These are phyloP conservation scores for Fusarium verticillioides DNA, from an alignment of 2,329 filamentous ascomycete genomes.

Conservation along the genomic window DNA sequence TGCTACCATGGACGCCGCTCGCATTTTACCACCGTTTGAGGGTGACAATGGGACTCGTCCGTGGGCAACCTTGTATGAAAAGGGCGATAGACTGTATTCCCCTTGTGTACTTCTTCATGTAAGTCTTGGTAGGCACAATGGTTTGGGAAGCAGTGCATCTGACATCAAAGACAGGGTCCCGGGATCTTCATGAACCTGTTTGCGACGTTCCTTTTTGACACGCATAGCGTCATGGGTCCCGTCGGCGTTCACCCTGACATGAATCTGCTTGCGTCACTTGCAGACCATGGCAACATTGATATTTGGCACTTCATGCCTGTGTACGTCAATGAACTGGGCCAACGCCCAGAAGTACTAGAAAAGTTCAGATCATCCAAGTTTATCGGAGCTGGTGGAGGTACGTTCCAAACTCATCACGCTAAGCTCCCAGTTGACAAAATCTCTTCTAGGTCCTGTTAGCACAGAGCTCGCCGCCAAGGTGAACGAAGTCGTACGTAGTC, in stretches of 20 bases:
- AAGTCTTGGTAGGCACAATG: neutral
- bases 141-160: neutral
- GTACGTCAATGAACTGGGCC: neutral
- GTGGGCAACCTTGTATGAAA: neutral
- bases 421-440: neutral
- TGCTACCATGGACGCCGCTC: neutral
- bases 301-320: neutral
- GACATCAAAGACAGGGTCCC: neutral
- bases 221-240: neutral
- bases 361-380: neutral
- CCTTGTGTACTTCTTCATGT: neutral
- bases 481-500: neutral
- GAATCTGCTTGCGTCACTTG: neutral
- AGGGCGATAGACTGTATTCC: neutral
- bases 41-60: neutral
- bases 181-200: neutral
- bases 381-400: neutral
- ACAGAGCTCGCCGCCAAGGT: neutral
- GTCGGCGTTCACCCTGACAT: neutral
- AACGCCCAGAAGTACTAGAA: neutral
- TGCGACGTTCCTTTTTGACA: neutral
- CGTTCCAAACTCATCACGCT: rapidly evolving
- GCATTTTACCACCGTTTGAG: neutral
- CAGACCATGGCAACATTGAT: neutral
- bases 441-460: neutral